A percentile compares a stretch with the other conserved stretches of the same genome.
Conservation (phyloP, 495 filamentous ascomycete species). For the Poronia punctata region DNA sequence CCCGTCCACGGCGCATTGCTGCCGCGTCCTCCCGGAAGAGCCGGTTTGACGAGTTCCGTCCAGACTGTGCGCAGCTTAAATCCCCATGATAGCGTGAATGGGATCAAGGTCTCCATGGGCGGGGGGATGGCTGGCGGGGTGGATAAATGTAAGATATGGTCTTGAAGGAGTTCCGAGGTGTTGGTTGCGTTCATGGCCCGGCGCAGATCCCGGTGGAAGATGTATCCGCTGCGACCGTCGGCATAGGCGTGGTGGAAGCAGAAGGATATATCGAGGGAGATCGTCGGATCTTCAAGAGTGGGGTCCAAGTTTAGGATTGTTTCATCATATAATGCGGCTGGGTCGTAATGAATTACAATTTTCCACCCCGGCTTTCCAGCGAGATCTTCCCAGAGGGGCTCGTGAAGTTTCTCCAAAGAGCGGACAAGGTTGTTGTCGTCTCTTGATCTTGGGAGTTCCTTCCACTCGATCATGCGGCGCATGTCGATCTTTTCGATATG, state of each 20-base stretch:
- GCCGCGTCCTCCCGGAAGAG: constrained; percentile 3
- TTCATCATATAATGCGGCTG: background rate
- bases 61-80: constrained; percentile 20
- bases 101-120: constrained; percentile 19
- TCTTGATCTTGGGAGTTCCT: background rate
- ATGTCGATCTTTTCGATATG: constrained; percentile 17
- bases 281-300: background rate
- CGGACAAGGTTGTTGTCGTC: constrained; percentile 13
- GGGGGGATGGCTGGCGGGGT: constrained; percentile 8
- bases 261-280: constrained; percentile 19
- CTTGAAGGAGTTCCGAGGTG: constrained; percentile 3
- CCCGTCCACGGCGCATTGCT: constrained; percentile 20
- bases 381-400: constrained; percentile 20
- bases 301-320: too few relatives aligned
- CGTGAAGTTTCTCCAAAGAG: constrained; percentile 19
- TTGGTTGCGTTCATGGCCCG: constrained; percentile 12
- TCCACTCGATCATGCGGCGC: constrained; percentile 18
- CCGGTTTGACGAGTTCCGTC: constrained; percentile 8
- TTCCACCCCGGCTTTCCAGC: constrained; percentile 25
- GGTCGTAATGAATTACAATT: constrained; percentile 15
- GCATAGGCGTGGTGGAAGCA: constrained; percentile 26
- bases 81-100: constrained; percentile 17
- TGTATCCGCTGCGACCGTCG: constrained; percentile 22
- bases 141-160: constrained; percentile 11
- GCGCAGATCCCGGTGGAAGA: constrained; percentile 24